Evolutionary conservation across 805 yeast species (phyloP).

Genomic region (Saturnispora serradocipensis): DNA sequence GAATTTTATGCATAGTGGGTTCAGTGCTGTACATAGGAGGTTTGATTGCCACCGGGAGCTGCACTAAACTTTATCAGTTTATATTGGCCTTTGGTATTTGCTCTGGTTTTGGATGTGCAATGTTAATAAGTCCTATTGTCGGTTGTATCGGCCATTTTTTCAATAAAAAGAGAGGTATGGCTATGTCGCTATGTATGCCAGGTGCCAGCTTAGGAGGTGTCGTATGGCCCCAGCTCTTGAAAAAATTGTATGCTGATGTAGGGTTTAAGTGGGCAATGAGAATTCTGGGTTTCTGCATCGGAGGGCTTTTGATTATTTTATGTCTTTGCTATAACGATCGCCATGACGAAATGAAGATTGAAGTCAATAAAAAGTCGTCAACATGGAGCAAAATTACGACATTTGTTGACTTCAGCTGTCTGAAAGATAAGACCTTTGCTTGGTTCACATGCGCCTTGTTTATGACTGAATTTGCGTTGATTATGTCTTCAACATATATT

Average conservation of each 20-base stretch:
- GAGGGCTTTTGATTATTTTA: slow-evolving; percentile 23
- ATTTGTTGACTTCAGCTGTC: slow-evolving; percentile 31
- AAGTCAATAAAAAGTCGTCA: too few species aligned
- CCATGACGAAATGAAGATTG: slow-evolving; percentile 15
- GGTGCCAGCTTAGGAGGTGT: slow-evolving; percentile 55
- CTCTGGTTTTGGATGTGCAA: slow-evolving; percentile 38
- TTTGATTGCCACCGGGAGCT: slow-evolving; percentile 36
- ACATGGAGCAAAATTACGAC: slow-evolving; percentile 15
- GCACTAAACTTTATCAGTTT: slow-evolving; percentile 39
- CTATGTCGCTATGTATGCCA: slow-evolving; percentile 51
- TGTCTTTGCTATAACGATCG: slow-evolving; percentile 28
- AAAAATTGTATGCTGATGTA: slow-evolving; percentile 37
- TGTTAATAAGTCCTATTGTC: slow-evolving; percentile 37
- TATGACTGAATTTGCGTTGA: slow-evolving; percentile 43
- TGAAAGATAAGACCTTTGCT: slow-evolving; percentile 36
- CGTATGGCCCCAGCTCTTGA: slow-evolving; percentile 44
- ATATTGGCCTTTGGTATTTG: slow-evolving; percentile 42
- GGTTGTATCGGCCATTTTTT: slow-evolving; percentile 56
- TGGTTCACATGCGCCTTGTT: slow-evolving; percentile 34
- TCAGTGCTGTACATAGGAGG: slow-evolving; percentile 31
- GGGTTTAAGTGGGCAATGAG: slow-evolving; percentile 58
- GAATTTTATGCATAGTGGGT: slow-evolving; percentile 30
- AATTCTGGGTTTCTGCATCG: slow-evolving; percentile 39
- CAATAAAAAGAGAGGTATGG: slow-evolving; percentile 43
- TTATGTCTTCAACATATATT: slow-evolving; percentile 44